Evolutionary conservation across 495 filamentous ascomycete species (phyloP).

Genomic region (Podospora didyma): DNA sequence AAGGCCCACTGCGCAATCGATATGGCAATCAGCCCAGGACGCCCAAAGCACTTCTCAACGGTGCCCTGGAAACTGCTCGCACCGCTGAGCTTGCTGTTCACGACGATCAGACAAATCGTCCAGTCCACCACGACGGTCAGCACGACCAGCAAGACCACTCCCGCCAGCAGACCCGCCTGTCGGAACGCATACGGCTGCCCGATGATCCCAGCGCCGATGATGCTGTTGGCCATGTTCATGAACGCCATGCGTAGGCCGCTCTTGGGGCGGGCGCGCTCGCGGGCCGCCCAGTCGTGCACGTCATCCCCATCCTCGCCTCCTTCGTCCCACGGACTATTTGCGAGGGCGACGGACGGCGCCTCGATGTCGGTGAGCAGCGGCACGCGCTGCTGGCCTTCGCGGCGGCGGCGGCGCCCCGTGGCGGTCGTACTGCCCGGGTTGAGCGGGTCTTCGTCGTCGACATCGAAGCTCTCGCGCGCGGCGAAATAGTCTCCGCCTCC

Average conservation of each 20-base stretch:
- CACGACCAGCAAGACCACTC: slow-evolving; percentile 68
- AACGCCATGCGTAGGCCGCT: slow-evolving; percentile 55
- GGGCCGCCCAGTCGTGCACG: slow-evolving; percentile 36
- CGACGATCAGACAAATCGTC: slow-evolving; percentile 94
- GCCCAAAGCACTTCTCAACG: slow-evolving; percentile 89
- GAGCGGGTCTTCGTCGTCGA: slow-evolving; percentile 28
- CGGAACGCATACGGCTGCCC: slow-evolving; percentile 93
- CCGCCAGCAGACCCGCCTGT: slow-evolving; percentile 80
- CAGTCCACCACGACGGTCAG: slow-evolving; percentile 88
- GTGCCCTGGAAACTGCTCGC: slow-evolving; percentile 91
- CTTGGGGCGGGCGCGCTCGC: slow-evolving; percentile 45
- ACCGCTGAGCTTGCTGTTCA: slow-evolving; percentile 92
- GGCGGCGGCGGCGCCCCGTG: slow-evolving; percentile 32
- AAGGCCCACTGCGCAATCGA: slow-evolving; percentile 93
- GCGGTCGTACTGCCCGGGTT: background rate
- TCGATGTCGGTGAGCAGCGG: slow-evolving; percentile 84
- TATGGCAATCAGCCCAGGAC: slow-evolving; percentile 82
- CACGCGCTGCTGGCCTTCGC: slow-evolving; percentile 42
- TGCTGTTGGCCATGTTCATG: slow-evolving; percentile 99
- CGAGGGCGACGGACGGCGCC: slow-evolving; percentile 82
- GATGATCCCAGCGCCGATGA: slow-evolving; percentile 97
- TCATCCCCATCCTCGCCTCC: slow-evolving; percentile 56
- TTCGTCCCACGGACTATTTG: slow-evolving; percentile 49
- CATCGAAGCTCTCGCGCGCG: slow-evolving; percentile 38
- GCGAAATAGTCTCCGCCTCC: slow-evolving; percentile 33